phyloP scores from a whole-genome alignment of 108 stramenopile species.

The Nitzschia sp. region DNA sequence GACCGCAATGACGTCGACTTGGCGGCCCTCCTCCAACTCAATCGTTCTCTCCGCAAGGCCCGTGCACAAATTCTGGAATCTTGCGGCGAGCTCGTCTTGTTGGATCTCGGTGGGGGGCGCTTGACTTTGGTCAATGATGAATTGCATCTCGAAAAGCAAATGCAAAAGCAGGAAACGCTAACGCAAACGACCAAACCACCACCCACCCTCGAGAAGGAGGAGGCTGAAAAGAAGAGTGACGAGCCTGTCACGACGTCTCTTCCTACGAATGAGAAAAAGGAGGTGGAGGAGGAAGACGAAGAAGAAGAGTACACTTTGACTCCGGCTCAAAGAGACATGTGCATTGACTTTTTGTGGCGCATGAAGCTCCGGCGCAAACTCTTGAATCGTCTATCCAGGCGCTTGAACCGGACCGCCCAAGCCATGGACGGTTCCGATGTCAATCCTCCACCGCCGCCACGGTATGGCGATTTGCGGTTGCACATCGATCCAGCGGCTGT shows the following conservation, averaged over 20 bases:
- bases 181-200: not conserved
- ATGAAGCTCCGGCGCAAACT: constrained; percentile 73
- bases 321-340: constrained; percentile 31
- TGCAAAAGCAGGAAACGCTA: not conserved
- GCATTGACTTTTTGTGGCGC: constrained; percentile 60
- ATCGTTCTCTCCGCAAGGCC: constrained; percentile 35
- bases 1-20: constrained; percentile 53
- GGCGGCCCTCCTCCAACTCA: constrained; percentile 38
- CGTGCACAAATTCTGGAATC: constrained; percentile 24
- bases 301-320: constrained; percentile 14
- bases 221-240: not conserved
- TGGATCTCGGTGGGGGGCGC: constrained; percentile 48
- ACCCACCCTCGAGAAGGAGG: not conserved
- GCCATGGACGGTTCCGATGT: constrained; percentile 59
- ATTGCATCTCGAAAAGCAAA: constrained; percentile 14
- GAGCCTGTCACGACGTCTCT: not conserved
- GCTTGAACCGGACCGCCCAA: constrained; percentile 66
- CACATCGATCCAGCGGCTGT: constrained; percentile 33
- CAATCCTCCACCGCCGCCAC: constrained; percentile 39
- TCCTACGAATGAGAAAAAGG: constrained; percentile 3
- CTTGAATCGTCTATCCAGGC: constrained; percentile 67
- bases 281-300: not conserved
- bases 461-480: constrained; percentile 55
- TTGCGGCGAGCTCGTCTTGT: constrained; percentile 39
- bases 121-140: constrained; percentile 34